Evolutionary conservation across 2,329 filamentous ascomycete species (phyloP), one percentile per base, ranked within the genome.

Genomic region (Aspergillus brasiliensis): DNA sequence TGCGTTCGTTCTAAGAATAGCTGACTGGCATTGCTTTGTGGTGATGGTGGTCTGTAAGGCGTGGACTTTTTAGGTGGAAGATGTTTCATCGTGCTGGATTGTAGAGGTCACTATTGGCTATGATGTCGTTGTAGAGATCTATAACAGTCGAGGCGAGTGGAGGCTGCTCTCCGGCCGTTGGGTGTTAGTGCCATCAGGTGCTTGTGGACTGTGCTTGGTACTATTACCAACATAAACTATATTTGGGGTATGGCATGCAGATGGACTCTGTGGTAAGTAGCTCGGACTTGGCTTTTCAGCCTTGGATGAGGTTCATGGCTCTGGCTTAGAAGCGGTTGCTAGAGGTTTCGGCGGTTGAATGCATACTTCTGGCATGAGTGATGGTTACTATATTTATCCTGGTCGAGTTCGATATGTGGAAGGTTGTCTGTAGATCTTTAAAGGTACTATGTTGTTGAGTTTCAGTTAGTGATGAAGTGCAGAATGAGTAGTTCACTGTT

Each of bases 1-100:
- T 5, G 34, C 25, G 15, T 31, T 48, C n/a, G 42, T 40, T 55
- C 59, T 34, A 15, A 58, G 46, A 56, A 61, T 61, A 58, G 44
- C 44, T n/a, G 3, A n/a, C n/a, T n/a, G n/a, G n/a, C n/a, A n/a
- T 55, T 6, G 13, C n/a, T 21, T 8, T 8, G n/a, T 27, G 0
- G 11, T 40, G 6, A 1, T 46, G 25, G 21, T 25, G 2, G 38
- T 17, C 28, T 21, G 3, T 23, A 21, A 2, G 1, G 11, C 11
- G n/a, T n/a, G n/a, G 10, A 19, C 21, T 2, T 21, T 31, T 34
- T 17, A 11, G 27, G 11, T 5, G 11, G 49, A 8, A 23, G 17
- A 11, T 48, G 55, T 56, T 56, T 61, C 56, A 56, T 40, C 15
- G 6, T 21, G 8, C 23, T 3, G 4, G 13, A 10, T 21, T 15